Percentiles rank a stretch among this genome's conserved stretches.
Conservation (phyloP, 2,329 filamentous ascomycete genomes). For the Fusarium nygamai region DNA sequence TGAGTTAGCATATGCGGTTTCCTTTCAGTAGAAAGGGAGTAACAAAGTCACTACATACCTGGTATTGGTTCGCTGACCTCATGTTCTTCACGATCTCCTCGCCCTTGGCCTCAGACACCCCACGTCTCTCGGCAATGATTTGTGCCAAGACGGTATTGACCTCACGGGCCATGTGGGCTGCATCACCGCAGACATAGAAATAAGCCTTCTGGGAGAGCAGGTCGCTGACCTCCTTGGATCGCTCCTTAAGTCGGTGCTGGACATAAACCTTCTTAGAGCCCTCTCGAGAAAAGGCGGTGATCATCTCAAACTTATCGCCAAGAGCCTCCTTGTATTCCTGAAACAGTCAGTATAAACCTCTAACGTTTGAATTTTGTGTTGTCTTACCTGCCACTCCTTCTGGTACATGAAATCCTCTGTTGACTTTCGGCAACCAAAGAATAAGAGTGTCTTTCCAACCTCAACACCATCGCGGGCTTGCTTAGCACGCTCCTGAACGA, state of each 20-base stretch:
- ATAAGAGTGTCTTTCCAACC: constrained; percentile 88
- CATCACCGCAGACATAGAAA: constrained; percentile 98
- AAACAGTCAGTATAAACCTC: constrained; percentile 37
- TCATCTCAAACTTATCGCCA: constrained; percentile 87
- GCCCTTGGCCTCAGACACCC: constrained; percentile 83
- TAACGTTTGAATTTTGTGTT: not conserved
- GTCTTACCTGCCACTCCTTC: constrained; percentile 88
- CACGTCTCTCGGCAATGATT: constrained; percentile 86
- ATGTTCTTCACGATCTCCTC: constrained; percentile 98
- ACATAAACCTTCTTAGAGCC: constrained; percentile 92
- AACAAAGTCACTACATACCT: constrained; percentile 66
- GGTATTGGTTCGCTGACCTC: constrained; percentile 94
- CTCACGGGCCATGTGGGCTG: constrained; percentile 95
- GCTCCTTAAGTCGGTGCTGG: constrained; percentile 89
- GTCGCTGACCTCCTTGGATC: constrained; percentile 84
- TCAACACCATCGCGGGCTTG: constrained; percentile 81
- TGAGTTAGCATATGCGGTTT: constrained; percentile 24
- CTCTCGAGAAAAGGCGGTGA: constrained; percentile 96
- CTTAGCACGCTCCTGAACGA: constrained; percentile 91
- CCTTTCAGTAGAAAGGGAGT: not conserved
- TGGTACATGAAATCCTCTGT: constrained; percentile 94
- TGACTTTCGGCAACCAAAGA: constrained; percentile 91
- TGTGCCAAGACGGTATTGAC: constrained; percentile 88
- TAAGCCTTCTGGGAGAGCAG: constrained; percentile 88
- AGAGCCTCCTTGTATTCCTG: constrained; percentile 85